Percentiles rank a stretch among this genome's conserved stretches.
Conservation (phyloP, 345 rosid species). For the Stellera chamaejasme region DNA sequence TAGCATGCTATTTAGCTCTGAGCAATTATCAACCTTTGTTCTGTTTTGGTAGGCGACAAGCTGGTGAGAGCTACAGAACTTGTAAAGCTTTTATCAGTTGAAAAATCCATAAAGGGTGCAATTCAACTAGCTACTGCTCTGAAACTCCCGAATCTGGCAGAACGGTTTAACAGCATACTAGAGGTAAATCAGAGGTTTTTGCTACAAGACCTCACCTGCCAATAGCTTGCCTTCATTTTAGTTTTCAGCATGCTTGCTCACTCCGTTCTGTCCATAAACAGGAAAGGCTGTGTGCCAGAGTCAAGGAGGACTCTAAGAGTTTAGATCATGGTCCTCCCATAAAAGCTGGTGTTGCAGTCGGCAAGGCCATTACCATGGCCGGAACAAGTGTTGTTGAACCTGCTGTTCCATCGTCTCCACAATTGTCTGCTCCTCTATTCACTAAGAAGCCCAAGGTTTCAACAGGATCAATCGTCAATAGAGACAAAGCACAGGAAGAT, state of each 20-base stretch:
- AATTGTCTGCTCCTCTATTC: conserved; percentile 38
- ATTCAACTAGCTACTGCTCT: conserved; percentile 80
- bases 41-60: conserved; percentile 57
- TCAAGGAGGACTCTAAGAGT: conserved; percentile 18
- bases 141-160: conserved; percentile 90
- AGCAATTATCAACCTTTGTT: neutral
- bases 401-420: conserved; percentile 19
- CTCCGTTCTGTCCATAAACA: conserved; percentile 19
- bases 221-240: neutral
- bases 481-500: conserved; percentile 22
- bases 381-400: conserved; percentile 30
- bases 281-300: conserved; percentile 70
- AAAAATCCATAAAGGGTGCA: conserved; percentile 84
- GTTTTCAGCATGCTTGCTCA: conserved; percentile 5
- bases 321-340: conserved; percentile 7
- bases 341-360: conserved; percentile 18
- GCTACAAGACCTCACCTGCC: neutral
- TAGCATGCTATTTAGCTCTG: neutral
- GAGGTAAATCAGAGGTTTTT: conserved; percentile 38
- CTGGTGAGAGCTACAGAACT: conserved; percentile 78
- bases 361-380: conserved; percentile 16
- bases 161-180: conserved; percentile 65
- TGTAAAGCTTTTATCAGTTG: conserved; percentile 58
- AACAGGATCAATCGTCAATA: conserved; percentile 24
- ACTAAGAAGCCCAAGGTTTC: conserved; percentile 32